These are phyloP conservation scores for Beauveria bassiana DNA, from an alignment of 2,329 filamentous ascomycete species.

Conservation along the genomic window DNA sequence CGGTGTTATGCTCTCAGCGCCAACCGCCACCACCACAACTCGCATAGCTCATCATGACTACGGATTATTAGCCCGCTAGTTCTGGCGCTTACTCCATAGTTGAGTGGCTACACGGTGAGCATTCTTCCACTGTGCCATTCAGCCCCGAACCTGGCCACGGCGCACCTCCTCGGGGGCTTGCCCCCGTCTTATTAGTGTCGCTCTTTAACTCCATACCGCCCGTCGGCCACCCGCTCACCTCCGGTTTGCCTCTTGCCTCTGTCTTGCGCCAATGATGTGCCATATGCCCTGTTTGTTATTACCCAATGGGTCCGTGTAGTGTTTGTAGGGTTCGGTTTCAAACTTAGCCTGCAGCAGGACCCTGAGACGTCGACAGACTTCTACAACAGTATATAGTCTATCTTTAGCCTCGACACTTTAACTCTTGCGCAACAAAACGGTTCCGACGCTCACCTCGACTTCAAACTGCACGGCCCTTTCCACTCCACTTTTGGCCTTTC, in stretches of 20 bases:
- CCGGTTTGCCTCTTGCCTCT: background rate
- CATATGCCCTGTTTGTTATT: background rate
- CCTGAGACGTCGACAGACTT: background rate
- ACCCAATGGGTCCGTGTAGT: background rate
- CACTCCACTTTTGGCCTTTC: constrained; percentile 4
- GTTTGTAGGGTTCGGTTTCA: background rate
- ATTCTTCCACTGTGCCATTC: background rate
- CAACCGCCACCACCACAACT: background rate
- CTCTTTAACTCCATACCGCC: constrained; percentile 2
- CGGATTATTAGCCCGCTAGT: background rate
- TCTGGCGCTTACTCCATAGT: constrained; percentile 7
- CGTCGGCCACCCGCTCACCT: constrained; percentile 3
- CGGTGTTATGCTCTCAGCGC: background rate
- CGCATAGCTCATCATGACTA: background rate
- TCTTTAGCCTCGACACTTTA: background rate
- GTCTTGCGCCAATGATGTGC: constrained; percentile 18
- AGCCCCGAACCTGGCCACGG: background rate
- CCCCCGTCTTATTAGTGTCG: background rate
- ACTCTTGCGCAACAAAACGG: background rate
- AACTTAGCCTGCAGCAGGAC: background rate
- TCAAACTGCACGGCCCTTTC: background rate
- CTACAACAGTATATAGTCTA: background rate
- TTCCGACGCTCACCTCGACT: background rate
- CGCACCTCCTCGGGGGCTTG: no score
- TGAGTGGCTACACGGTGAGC: background rate